Base-by-base conservation (phyloP, 129 eudicot genomes). In the Mikania micrantha region DNA sequence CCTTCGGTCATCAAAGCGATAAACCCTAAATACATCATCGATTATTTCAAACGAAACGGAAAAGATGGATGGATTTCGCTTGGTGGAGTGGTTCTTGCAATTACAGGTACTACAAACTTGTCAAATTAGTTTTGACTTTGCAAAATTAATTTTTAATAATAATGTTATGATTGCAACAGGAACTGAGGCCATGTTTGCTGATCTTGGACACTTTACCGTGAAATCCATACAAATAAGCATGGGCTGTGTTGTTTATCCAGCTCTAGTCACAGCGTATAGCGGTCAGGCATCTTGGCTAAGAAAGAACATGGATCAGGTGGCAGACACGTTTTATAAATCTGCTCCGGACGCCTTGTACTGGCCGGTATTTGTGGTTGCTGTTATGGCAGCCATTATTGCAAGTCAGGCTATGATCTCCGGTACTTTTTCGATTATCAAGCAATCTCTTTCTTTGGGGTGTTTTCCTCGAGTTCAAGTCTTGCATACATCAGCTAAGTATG, bases 401-500 rank as follows among this genome's bases (percentile, higher is more conserved):
- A 85, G 92, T 28, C 91, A 88, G 34, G 87, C 96, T 4, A 70
- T 85, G 87, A 85, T 85, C 15, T 88, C 89, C 0, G 96, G 84
- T 15, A 72, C 89, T 10, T 88, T 88, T 69, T 82, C 89, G 0
- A 82, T 88, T n/a, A 78, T 80, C 64, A 84, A 85, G 28, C 96
- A 88, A 38, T 88, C 96, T 1, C 83, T 85, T 19, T 73, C 96
- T 0, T 74, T 85, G n/a, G n/a, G n/a, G n/a, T n/a, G n/a, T n/a
- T n/a, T n/a, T n/a, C n/a, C n/a, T n/a, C n/a, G n/a, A n/a, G n/a
- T n/a, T n/a, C n/a, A n/a, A n/a, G n/a, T n/a, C n/a, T n/a, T n/a
- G n/a, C n/a, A n/a, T n/a, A n/a, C n/a, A n/a, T n/a, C n/a, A n/a
- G n/a, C n/a, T n/a, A n/a, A n/a, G n/a, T n/a, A n/a, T n/a, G n/a